Base-by-base conservation (phyloP, 2,329 filamentous ascomycete genomes). In the Ceratocystis albifundus region DNA sequence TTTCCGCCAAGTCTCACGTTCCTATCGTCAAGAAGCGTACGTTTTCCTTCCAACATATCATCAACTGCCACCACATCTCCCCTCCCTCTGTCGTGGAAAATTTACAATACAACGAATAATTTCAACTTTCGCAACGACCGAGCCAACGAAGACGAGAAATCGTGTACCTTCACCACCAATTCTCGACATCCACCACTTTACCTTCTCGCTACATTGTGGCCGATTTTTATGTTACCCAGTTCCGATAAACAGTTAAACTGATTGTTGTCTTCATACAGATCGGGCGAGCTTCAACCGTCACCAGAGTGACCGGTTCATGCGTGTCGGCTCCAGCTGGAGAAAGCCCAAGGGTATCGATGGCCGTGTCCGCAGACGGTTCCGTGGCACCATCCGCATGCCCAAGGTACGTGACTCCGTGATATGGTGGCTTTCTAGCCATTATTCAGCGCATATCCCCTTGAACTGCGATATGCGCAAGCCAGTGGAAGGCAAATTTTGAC, bases 271-370 rank as follows among this genome's bases (percentile, higher is more conserved):
- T 50, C n/a, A 73, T 77, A 77, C 75, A 95, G 90, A 88, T 86
- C 91, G 88, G 77, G 90, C 92, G 86, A 85, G 84, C 82, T 99
- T 97, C 88, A 87, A 86, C 81, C 89, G 94, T 79, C 94, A 99
- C 84, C 94, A 99, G 87, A 89, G 85, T 80, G 94, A 97, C 82
- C 88, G 88, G 78, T 99, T 96, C 85, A 96, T 87, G 83, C 88
- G 94, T 78, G 87, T 97, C 74, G 87, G 84, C 77, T 78, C 88
- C 73, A 88, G 85, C 85, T 99, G 94, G 94, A 89, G 94, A 82
- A 99, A 97, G 86, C 94, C 94, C 74, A 99, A 99, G 90, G 94
- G 94, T 90, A 99, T 99, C 81, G 94, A 99, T 83, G 96, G 92
- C 84, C 84, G 89, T 76, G 93, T 99, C 78, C 89, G 94, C 79